Percentiles rank a stretch among this genome's conserved stretches.
Conservation (phyloP, 345 rosid species). For the Citrus cavaleriei region DNA sequence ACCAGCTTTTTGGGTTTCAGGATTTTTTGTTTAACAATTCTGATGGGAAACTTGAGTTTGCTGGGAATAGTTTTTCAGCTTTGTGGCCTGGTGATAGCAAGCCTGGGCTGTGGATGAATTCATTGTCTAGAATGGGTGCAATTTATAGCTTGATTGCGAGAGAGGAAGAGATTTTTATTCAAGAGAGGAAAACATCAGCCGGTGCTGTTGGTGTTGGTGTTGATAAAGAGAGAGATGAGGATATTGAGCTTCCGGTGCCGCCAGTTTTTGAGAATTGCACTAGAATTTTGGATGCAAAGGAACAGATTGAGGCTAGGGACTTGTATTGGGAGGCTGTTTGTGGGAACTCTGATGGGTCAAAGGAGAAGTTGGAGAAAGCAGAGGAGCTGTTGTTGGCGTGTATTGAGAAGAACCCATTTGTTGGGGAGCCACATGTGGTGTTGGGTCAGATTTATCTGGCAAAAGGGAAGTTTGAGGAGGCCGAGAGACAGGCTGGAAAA, state of each 20-base stretch:
- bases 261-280: slow-evolving; percentile 71
- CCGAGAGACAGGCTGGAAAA: slow-evolving; percentile 50
- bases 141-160: slow-evolving; percentile 57
- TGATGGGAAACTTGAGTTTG: slow-evolving; percentile 63
- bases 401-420: slow-evolving; percentile 65
- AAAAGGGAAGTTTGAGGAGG: slow-evolving; percentile 64
- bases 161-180: slow-evolving; percentile 71
- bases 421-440: slow-evolving; percentile 81
- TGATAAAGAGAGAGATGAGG: slow-evolving; percentile 56
- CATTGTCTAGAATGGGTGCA: slow-evolving; percentile 77
- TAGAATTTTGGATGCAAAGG: slow-evolving; percentile 45
- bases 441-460: slow-evolving; percentile 62
- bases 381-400: slow-evolving; percentile 48
- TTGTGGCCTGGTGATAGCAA: slow-evolving; percentile 93
- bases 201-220: slow-evolving; percentile 21
- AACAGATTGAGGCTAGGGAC: slow-evolving; percentile 61
- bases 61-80: slow-evolving; percentile 49
- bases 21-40: slow-evolving; percentile 58
- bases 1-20: slow-evolving; percentile 75
- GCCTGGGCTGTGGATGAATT: slow-evolving; percentile 87
- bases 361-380: slow-evolving; percentile 40
- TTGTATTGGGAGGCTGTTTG: slow-evolving; percentile 80
- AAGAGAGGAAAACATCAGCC: slow-evolving; percentile 38
- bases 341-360: slow-evolving; percentile 25
- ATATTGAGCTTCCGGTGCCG: slow-evolving; percentile 66